Evolutionary conservation across 208 protist genomes (phyloP), one percentile per base, ranked within the genome.

Genomic region (Trypanosoma congolense): DNA sequence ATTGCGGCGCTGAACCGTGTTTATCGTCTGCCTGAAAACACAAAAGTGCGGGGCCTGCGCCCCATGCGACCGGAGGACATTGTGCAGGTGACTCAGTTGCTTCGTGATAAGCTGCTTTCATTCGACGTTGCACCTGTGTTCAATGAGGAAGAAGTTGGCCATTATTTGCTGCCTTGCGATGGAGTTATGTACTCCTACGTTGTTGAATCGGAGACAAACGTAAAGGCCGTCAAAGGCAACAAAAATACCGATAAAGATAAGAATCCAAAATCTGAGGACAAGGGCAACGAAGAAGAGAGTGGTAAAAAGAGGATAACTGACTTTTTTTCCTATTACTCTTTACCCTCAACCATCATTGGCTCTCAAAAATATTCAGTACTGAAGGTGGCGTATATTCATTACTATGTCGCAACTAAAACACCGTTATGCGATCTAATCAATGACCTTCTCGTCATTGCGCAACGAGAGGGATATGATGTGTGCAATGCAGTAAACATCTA

Each of bases 401-500:
- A 99, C 84, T 98, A 98, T 70, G 87, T 98, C 0, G 67, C 85
- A n/a, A 98, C 52, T 0, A 96, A 56, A 16, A 70, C 87, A 18
- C 47, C 78, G 9, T 19, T 98, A 1, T 56, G 65, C 8, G 57
- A 91, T 19, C 73, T 99, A 6, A 90, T 99, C 47, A 70, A 63
- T 4, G 95, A 97, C 50, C 67, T 92, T 24, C 80, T 99, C 2
- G 91, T 97, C 41, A 24, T 95, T 4, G 97, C 97, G 0, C 67
- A 85, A 35, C 65, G 77, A 25, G 57, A 73, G 10, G 83, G 87
- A 38, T 98, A 97, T 63, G 98, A 99, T 71, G 98, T 99, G 12
- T 98, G 98, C 75, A 99, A 99, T 80, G 87, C 90, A 50, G 87
- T 99, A 2, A 87, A 99, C 48, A 93, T 99, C 40, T 78, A 98